Base-by-base conservation (phyloP, 2,329 filamentous ascomycete species). In the Diaporthe humulicola region DNA sequence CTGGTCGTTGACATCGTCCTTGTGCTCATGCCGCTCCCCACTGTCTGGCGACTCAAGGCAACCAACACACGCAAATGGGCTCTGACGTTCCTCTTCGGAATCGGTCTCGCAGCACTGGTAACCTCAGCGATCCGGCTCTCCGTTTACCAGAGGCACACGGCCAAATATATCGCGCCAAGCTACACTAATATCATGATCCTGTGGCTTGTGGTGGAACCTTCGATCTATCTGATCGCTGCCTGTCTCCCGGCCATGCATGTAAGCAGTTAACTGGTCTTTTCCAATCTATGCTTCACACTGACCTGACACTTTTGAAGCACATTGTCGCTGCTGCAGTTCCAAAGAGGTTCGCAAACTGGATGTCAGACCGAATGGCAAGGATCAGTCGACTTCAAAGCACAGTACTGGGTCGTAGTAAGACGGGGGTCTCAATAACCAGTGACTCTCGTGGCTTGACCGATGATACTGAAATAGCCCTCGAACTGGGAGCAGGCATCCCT, bases 191-290 rank as follows among this genome's bases (percentile, higher is more conserved):
- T 75, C 15, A 70, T 75, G 74, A 56, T 75, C 2, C 57, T 74
- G 28, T 75, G 74, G 74, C 45, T 75, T 3, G 48, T 71, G 6
- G 67, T 75, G 3, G 74, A 75, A 52, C 74, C 74, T 17, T 74
- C 71, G 15, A 60, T 75, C 22, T 75, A 75, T 22, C 40, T 75
- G 14, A 69, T 75, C n/a, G 74, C 50, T 28, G 66, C 71, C 4
- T 75, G 74, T n/a, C 58, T 75, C 10, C 74, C 74, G 28, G 74
- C 74, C 7, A 71, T 71, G 74, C 74, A 75, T 56, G 74, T 75
- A 30, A 75, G 74, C 40, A 40, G 7, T 19, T n/a, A n/a, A 12
- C 3, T 7, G 0, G 2, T 14, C 36, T 12, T n/a, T 42, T 8
- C 54, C 45, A 30, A 56, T 19, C 12, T 25, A 15, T 19, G 22